Evolutionary conservation across 2,329 filamentous ascomycete genomes (phyloP), one percentile per base, ranked within the genome.

Genomic region (Colletotrichum aenigma): DNA sequence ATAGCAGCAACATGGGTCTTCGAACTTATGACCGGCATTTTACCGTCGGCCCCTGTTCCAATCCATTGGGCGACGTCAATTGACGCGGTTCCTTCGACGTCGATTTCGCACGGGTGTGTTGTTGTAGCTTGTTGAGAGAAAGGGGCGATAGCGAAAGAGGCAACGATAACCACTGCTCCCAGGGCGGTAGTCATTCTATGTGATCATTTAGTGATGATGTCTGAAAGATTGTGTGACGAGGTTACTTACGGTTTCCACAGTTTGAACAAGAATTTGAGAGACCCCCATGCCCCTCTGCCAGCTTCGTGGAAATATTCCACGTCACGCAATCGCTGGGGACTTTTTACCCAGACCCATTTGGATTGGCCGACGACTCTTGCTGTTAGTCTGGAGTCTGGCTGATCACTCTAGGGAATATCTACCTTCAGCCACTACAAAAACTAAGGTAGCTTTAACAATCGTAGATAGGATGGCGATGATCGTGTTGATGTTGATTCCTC

Each of bases 361-460:
- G 38, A 43, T n/a, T 43, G 38, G 9, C 38, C 38, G 18, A 43
- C 18, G 1, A 43, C 38, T 43, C 3, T 3, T n/a, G 1, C 38
- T n/a, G 4, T 43, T n/a, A 43, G 18, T 43, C 4, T 10, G 38
- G 0, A 12, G 7, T 43, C 38, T 43, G 38, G 18, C 38, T 10
- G 18, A 8, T 12, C 38, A 43, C 1, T 4, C 1, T 18, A 43
- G 16, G 16, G 5, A 0, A n/a, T 43, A 3, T n/a, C 0, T n/a
- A 43, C 38, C 38, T 43, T 43, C 38, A 6, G 38, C 38, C 9
- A 43, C 38, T 6, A n/a, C 38, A 6, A n/a, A 43, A n/a, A 43
- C 38, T 18, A 43, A 0, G 4, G 38, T 43, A 18, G 38, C 38
- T 10, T 43, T 43, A 1, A 43, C 38, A n/a, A 43, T 43, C 4